Evolutionary conservation across 1,139 yeast genomes (phyloP).

Genomic region (Lodderomyces metapsilosis): DNA sequence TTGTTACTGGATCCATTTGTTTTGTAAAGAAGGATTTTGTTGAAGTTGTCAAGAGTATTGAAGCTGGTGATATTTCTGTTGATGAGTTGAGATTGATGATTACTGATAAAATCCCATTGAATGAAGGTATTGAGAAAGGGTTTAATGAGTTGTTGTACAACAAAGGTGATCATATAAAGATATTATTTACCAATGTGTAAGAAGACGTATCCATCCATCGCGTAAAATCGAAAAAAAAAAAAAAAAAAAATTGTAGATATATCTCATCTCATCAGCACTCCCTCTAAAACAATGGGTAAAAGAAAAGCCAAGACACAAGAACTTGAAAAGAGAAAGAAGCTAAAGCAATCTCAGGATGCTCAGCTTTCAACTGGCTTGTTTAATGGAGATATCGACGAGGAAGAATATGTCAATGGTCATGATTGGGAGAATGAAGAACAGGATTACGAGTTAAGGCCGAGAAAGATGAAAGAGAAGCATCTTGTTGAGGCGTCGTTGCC

Average conservation of each 20-base stretch:
- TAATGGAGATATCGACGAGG: constrained; percentile 19
- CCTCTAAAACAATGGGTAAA: constrained; percentile 28
- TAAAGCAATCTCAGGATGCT: constrained; percentile 48
- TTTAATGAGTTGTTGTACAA: constrained; percentile 32
- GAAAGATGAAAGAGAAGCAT: constrained; percentile 38
- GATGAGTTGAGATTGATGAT: constrained; percentile 28
- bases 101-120: constrained; percentile 33
- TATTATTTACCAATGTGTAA: constrained; percentile 15
- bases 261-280: background rate
- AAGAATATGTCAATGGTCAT: constrained; percentile 13
- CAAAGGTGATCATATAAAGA: constrained; percentile 38
- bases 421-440: constrained; percentile 66
- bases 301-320: constrained; percentile 47
- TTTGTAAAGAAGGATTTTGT: constrained; percentile 37
- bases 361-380: constrained; percentile 46
- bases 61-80: constrained; percentile 25
- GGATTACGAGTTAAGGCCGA: constrained; percentile 64
- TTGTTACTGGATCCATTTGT: constrained; percentile 42
- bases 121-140: constrained; percentile 35
- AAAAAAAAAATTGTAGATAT: no score
- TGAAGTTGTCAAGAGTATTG: constrained; percentile 33
- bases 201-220: no score
- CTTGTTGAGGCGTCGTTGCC: constrained; percentile 71
- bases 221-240: no score
- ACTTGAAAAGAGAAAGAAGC: constrained; percentile 48